Percentiles rank a stretch among this genome's conserved stretches.
These are phyloP conservation scores for Diaporthe vexans DNA, from an alignment of 2,329 filamentous ascomycete genomes.

Conservation along the genomic window DNA sequence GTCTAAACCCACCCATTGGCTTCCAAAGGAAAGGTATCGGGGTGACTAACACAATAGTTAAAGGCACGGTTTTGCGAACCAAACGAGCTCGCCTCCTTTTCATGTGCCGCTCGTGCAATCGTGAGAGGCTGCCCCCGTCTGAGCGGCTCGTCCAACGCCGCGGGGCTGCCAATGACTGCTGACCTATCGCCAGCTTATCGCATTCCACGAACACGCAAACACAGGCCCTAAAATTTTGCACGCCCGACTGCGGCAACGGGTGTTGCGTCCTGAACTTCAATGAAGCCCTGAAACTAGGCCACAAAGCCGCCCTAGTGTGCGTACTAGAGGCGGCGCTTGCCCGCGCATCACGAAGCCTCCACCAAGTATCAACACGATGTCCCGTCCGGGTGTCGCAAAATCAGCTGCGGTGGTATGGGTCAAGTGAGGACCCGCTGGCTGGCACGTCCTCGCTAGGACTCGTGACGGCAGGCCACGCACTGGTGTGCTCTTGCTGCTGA, in stretches of 20 bases:
- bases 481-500: background rate
- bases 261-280: background rate
- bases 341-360: background rate
- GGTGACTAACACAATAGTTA: background rate
- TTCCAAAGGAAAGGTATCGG: background rate
- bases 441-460: background rate
- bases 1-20: slow-evolving; percentile 11
- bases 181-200: background rate
- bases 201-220: slow-evolving; percentile 23
- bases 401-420: background rate
- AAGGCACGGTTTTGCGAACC: slow-evolving; percentile 13
- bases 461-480: background rate
- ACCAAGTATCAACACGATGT: slow-evolving; percentile 3
- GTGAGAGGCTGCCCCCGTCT: background rate
- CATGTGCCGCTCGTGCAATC: background rate
- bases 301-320: slow-evolving; percentile 3
- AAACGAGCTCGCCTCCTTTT: slow-evolving; percentile 4
- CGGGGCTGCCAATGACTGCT: background rate
- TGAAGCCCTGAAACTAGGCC: background rate
- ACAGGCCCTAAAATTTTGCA: background rate
- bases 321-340: slow-evolving; percentile 5
- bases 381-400: background rate
- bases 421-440: background rate
- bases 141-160: background rate
- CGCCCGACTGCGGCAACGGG: slow-evolving; percentile 29